Percentiles rank a stretch among this genome's conserved stretches.
Evolutionary conservation across 768 basidiomycete species (phyloP).

Genomic region (Tephrocybe rancida): DNA sequence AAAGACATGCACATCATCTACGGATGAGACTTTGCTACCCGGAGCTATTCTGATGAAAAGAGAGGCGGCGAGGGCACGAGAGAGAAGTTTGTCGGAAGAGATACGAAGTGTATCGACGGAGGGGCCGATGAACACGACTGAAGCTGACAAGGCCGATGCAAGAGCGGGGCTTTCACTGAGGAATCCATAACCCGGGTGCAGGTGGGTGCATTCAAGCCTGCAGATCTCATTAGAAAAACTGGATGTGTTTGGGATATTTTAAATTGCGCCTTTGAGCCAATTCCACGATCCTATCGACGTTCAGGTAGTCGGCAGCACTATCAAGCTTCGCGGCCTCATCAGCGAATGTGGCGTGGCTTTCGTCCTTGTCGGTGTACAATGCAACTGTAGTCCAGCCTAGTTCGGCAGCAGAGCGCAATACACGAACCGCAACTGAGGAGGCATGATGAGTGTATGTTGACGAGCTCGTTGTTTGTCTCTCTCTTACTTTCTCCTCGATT

Average conservation of each 20-base stretch:
- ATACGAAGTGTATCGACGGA: constrained; percentile 78
- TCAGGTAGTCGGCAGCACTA: constrained; percentile 51
- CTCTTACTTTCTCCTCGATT: constrained; percentile 71
- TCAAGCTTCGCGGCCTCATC: constrained; percentile 89
- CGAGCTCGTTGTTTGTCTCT: constrained; percentile 27
- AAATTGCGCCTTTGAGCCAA: constrained; percentile 26
- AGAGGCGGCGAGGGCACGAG: constrained; percentile 33
- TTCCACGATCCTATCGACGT: constrained; percentile 30
- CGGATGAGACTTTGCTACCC: constrained; percentile 27
- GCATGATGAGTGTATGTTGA: constrained; percentile 17
- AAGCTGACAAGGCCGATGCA: constrained; percentile 72
- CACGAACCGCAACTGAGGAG: constrained; percentile 79
- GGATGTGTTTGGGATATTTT: not conserved
- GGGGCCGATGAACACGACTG: constrained; percentile 80
- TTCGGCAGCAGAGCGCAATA: constrained; percentile 73
- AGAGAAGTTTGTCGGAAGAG: constrained; percentile 47
- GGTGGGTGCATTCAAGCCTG: constrained; percentile 36
- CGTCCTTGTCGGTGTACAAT: constrained; percentile 84
- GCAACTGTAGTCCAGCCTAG: constrained; percentile 77
- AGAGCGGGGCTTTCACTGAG: constrained; percentile 85
- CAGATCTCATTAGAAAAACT: not conserved
- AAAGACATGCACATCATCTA: constrained; percentile 29
- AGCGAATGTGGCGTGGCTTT: constrained; percentile 79
- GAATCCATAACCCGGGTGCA: constrained; percentile 76
- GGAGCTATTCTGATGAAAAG: constrained; percentile 32